Base-by-base conservation (phyloP, 345 rosid genomes). In the Cardamine occulta region DNA sequence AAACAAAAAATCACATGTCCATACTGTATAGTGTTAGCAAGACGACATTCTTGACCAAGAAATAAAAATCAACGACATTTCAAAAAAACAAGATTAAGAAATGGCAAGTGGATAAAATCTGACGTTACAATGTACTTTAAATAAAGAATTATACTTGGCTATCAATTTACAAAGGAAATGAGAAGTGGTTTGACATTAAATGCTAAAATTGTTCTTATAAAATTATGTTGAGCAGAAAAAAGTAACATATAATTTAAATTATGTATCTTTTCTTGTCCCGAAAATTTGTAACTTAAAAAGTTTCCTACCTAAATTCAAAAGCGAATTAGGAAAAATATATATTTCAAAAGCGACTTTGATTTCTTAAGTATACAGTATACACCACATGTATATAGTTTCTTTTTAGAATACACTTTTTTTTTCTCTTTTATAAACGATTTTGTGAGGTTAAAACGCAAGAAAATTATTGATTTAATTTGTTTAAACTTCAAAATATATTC, bases 21-120 rank as follows among this genome's bases (percentile, higher is more conserved):
- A 42, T 34, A 58, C 9, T 1, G 15, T 34, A 23, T 49, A 49
- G 11, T 8, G 54, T 17, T 56, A 29, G 62, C 2, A n/a, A 31
- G 63, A 60, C 47, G 29, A 59, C 47, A 35, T 34, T 35, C 29
- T 42, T 42, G 18, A 42, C 48, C 48, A 42, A 42, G 0, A 5
- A 14, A 14, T 1, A 14, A 42, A 14, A 42, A 14, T 4, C 8
- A 8, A 60, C 28, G 28, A 34, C 15, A 2, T 18, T 35, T 28
- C 31, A 28, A 4, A 35, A 35, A 19, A 18, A 34, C 10, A 34
- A 34, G 26, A 70, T 57, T 44, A 40, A 28, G 13, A 40, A 55
- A 55, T 55, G 21, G 18, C 63, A 54, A 56, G 29, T 56, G 42
- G 44, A 70, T 70, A 70, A 44, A 31, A 45, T 6, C 15, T 70